Evolutionary conservation across 805 yeast genomes (phyloP).

Genomic region (Kazachstania psychrophila): DNA sequence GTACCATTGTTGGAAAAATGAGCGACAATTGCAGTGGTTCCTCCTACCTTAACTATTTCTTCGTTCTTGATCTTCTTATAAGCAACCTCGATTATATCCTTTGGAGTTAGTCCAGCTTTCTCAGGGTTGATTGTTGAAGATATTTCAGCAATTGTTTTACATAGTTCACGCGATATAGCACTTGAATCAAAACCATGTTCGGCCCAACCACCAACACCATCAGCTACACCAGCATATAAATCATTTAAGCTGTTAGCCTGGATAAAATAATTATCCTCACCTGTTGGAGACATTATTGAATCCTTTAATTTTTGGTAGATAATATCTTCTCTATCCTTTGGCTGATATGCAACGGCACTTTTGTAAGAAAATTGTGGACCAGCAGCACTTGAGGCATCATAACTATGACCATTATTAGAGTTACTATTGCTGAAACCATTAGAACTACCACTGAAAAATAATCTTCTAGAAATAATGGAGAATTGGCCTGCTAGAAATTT

Average conservation of each 20-base stretch:
- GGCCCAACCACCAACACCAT: conserved; percentile 98
- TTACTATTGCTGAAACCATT: conserved; percentile 1
- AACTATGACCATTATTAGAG: conserved; percentile 1
- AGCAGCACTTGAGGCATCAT: conserved; percentile 5
- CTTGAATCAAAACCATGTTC: conserved; percentile 85
- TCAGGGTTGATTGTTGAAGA: conserved; percentile 8
- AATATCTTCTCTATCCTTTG: conserved; percentile 56
- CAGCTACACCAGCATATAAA: conserved; percentile 73
- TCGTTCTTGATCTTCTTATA: conserved; percentile 44
- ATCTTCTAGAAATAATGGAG: conserved; percentile 12
- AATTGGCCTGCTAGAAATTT: conserved; percentile 5
- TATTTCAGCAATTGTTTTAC: conserved; percentile 41
- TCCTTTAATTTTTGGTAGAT: conserved; percentile 30
- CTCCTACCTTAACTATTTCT: conserved; percentile 73
- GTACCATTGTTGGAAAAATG: conserved; percentile 44
- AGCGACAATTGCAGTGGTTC: conserved; percentile 88
- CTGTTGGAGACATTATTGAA: conserved; percentile 49
- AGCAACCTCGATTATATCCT: conserved; percentile 44
- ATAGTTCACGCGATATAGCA: conserved; percentile 74
- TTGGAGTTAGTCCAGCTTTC: conserved; percentile 29
- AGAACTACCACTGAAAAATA: conserved; percentile 12
- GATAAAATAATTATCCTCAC: conserved; percentile 67
- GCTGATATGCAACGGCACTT: conserved; percentile 62
- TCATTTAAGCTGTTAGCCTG: conserved; percentile 24
- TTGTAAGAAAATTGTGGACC: conserved; percentile 35